These are phyloP conservation scores for Lentinula lateritia DNA, from an alignment of 768 basidiomycete species.

Conservation along the genomic window DNA sequence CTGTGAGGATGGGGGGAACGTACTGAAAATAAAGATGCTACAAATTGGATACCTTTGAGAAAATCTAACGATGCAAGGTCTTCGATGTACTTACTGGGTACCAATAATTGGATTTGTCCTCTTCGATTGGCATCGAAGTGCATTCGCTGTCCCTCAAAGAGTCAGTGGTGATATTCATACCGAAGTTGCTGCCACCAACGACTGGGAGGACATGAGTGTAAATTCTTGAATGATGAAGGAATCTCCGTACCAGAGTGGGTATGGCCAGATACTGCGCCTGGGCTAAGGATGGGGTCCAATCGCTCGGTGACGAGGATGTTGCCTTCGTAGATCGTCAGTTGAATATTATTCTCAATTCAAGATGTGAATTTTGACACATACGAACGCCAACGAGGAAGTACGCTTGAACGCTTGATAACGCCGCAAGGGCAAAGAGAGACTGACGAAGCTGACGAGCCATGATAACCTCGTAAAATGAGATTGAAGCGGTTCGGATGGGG, in stretches of 20 bases:
- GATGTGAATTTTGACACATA: neutral
- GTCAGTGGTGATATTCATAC: slow-evolving; percentile 33
- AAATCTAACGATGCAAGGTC: neutral
- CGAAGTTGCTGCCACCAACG: slow-evolving; percentile 49
- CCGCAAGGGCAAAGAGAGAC: slow-evolving; percentile 3
- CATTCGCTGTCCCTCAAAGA: slow-evolving; percentile 41
- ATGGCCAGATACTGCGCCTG: slow-evolving; percentile 41
- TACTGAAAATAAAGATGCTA: slow-evolving; percentile 50
- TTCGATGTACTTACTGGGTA: slow-evolving; percentile 32
- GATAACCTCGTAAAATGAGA: neutral
- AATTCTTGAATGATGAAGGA: neutral
- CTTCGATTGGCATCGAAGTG: slow-evolving; percentile 45
- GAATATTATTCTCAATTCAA: neutral
- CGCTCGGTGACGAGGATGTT: slow-evolving; percentile 43
- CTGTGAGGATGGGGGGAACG: slow-evolving; percentile 8
- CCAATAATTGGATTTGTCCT: slow-evolving; percentile 37
- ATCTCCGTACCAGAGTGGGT: slow-evolving; percentile 35
- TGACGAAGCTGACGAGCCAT: slow-evolving; percentile 7
- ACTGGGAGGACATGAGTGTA: slow-evolving; percentile 22
- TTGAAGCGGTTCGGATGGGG: neutral
- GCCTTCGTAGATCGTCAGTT: slow-evolving; percentile 25
- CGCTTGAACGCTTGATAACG: slow-evolving; percentile 4
- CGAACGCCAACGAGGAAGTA: slow-evolving; percentile 9
- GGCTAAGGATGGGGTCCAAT: slow-evolving; percentile 44
- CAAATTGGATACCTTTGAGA: slow-evolving; percentile 7